A percentile compares a stretch with the other conserved stretches of the same genome.
phyloP scores from a whole-genome alignment of 305 asterid genomes.

The Fraxinus latifolia region DNA sequence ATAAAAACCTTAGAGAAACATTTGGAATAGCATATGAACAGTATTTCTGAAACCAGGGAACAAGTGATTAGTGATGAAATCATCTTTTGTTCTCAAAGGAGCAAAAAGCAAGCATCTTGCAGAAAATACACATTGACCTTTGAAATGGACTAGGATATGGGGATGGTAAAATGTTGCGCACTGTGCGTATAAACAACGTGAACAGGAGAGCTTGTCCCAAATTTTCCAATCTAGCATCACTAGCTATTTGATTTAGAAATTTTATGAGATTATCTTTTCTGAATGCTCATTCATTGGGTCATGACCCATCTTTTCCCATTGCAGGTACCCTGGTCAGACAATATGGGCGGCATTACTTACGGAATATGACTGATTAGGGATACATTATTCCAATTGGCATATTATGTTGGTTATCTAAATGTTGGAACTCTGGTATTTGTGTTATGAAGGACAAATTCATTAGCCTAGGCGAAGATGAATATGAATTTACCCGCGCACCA shows the following conservation, averaged over 20 bases:
- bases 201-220: slow-evolving; percentile 5
- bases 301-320: background rate
- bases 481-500: slow-evolving; percentile 46
- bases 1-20: background rate
- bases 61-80: background rate
- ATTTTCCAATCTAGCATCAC: background rate
- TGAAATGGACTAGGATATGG: background rate
- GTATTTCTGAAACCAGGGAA: background rate
- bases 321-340: background rate
- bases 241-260: background rate
- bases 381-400: slow-evolving; percentile 19
- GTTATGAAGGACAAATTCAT: slow-evolving; percentile 22
- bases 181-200: background rate
- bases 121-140: background rate
- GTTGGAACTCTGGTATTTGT: slow-evolving; percentile 26
- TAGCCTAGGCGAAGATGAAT: slow-evolving; percentile 48
- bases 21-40: background rate
- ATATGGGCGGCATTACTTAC: slow-evolving; percentile 22
- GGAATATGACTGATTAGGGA: slow-evolving; percentile 25
- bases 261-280: background rate
- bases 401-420: slow-evolving; percentile 7
- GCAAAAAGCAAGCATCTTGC: background rate
- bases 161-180: background rate
- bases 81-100: background rate
- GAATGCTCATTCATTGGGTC: background rate